Conservation (phyloP, 75 land plant species). For the Azolla pinnata region DNA sequence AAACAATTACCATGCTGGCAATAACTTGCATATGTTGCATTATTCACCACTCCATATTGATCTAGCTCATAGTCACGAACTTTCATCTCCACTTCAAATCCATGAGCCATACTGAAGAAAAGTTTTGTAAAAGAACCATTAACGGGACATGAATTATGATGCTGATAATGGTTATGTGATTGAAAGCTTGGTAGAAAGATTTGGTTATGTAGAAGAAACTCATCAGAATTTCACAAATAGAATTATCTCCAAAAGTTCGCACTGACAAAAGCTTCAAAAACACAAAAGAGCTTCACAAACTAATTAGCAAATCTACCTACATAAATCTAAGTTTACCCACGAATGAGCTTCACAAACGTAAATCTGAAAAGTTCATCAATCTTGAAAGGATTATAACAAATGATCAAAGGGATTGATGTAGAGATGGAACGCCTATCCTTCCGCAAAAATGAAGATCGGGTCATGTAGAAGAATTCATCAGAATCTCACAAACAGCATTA, state of each 20-base stretch:
- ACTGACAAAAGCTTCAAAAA: background rate
- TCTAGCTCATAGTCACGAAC: conserved; percentile 81
- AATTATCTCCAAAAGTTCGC: no score
- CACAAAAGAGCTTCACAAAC: background rate
- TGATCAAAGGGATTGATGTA: no score
- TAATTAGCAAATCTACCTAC: background rate
- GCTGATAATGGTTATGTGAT: background rate
- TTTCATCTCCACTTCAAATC: conserved; percentile 58
- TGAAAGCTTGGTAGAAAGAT: background rate
- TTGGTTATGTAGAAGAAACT: background rate
- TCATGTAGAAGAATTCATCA: no score
- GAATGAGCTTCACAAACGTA: no score
- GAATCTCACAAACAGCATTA: no score
- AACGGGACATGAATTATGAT: background rate
- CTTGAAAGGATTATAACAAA: no score
- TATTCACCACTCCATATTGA: conserved; percentile 81
- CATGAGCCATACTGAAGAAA: conserved; percentile 39
- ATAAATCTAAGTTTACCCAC: no score
- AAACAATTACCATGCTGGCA: conserved; percentile 55
- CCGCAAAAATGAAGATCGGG: no score
- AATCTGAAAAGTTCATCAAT: no score
- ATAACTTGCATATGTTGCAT: conserved; percentile 70
- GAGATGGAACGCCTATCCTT: no score
- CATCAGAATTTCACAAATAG: no score
- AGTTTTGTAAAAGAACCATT: background rate